A percentile compares a stretch with the other conserved stretches of the same genome.
Evolutionary conservation across 2,329 filamentous ascomycete genomes (phyloP).

Genomic region (Cytospora piceae): DNA sequence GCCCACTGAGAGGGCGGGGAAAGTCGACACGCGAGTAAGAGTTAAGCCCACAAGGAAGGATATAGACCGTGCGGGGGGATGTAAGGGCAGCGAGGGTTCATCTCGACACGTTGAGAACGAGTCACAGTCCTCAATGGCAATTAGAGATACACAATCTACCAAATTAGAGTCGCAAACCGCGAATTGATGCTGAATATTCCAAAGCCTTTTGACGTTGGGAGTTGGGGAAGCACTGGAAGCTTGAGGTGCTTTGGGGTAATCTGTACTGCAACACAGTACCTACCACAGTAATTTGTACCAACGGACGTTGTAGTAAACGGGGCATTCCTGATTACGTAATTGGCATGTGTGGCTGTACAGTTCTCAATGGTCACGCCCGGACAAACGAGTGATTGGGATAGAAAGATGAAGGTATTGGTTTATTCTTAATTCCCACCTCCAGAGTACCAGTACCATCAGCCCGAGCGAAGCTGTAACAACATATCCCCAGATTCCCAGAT

Average conservation of each 20-base stretch:
- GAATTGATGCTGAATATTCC: not conserved
- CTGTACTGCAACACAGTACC: not conserved
- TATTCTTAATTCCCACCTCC: not conserved
- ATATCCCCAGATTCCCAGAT: no score
- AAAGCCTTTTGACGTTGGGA: not conserved
- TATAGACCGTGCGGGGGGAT: not conserved
- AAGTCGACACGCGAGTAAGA: no score
- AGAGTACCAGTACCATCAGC: not conserved
- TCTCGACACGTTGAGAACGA: not conserved
- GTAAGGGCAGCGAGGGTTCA: not conserved
- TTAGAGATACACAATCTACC: not conserved
- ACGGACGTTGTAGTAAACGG: not conserved
- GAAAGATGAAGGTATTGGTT: not conserved
- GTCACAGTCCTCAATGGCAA: not conserved
- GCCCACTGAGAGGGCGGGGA: conserved; percentile 5
- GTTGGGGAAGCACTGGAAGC: not conserved
- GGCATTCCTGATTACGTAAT: not conserved
- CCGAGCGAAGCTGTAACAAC: not conserved
- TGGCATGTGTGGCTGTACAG: not conserved
- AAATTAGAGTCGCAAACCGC: not conserved
- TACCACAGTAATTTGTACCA: not conserved
- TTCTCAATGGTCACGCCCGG: not conserved
- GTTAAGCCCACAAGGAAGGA: not conserved
- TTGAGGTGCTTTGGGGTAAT: not conserved
- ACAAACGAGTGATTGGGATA: not conserved